These are phyloP conservation scores for Diaporthe sp. DNA, from an alignment of 2,329 filamentous ascomycete genomes.

Conservation along the genomic window DNA sequence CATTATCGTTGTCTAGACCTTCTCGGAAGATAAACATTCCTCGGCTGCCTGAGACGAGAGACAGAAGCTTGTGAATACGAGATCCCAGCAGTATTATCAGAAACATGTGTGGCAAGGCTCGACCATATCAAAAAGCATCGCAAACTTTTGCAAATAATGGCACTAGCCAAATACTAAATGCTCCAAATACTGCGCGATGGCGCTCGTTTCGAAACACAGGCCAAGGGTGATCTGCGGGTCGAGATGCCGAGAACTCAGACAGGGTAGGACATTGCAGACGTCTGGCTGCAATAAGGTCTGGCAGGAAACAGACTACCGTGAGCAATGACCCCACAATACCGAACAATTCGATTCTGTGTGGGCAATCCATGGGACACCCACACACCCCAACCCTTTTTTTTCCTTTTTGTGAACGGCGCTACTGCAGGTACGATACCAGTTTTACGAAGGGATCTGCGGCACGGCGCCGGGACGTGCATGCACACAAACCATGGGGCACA, in stretches of 20 bases:
- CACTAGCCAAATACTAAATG: conserved; percentile 9
- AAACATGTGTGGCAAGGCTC: conserved; percentile 14
- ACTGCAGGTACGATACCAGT: conserved; percentile 40
- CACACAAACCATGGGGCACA: background rate
- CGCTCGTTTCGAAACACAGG: conserved; percentile 26
- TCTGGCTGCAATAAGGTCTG: background rate
- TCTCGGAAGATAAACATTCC: background rate
- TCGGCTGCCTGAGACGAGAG: background rate
- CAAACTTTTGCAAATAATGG: background rate
- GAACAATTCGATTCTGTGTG: background rate
- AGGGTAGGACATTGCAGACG: background rate
- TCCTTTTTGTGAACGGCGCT: conserved; percentile 24
- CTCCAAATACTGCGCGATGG: conserved; percentile 10
- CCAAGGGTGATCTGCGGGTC: conserved; percentile 24
- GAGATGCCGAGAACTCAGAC: background rate
- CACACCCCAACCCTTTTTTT: conserved; percentile 7
- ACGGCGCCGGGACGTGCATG: conserved; percentile 31
- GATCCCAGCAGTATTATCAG: background rate
- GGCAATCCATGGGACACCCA: background rate
- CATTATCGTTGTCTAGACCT: background rate
- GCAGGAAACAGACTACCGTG: conserved; percentile 3
- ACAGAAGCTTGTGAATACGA: conserved; percentile 26
- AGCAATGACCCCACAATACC: conserved; percentile 1
- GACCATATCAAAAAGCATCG: conserved; percentile 17
- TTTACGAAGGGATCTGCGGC: conserved; percentile 31